Percentiles rank a stretch among this genome's conserved stretches.
Evolutionary conservation across 306 rosid species (phyloP).

Genomic region (Geum urbanum): DNA sequence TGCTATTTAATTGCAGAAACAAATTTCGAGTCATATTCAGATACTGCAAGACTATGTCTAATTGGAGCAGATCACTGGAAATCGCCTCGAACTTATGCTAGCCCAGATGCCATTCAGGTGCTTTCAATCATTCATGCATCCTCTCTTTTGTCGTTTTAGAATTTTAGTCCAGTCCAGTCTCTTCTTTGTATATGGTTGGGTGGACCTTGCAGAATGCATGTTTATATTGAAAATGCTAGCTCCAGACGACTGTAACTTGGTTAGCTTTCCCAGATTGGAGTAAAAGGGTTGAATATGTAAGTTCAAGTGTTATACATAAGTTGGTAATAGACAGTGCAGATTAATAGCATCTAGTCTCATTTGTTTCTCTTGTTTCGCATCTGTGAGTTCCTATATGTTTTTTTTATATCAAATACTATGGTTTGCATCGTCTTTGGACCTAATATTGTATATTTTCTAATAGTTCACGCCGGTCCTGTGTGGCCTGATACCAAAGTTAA

Average conservation of each 20-base stretch:
- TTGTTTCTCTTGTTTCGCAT: not conserved
- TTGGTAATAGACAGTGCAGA: not conserved
- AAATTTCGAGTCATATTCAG: slow-evolving; percentile 76
- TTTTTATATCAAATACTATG: not conserved
- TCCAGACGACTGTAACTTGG: not conserved
- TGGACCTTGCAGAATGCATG: slow-evolving; percentile 2
- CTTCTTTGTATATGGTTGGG: slow-evolving; percentile 9
- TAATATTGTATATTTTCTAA: too few species aligned
- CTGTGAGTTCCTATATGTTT: not conserved
- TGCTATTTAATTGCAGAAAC: slow-evolving; percentile 95
- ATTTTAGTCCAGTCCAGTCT: slow-evolving; percentile 16
- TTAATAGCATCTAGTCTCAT: not conserved
- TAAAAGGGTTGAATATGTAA: not conserved
- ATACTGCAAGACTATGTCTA: slow-evolving; percentile 80
- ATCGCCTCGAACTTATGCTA: slow-evolving; percentile 82
- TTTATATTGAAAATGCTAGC: slow-evolving; percentile 8
- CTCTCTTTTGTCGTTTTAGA: slow-evolving; percentile 15
- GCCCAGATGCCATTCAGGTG: slow-evolving; percentile 98
- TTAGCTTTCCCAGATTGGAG: not conserved
- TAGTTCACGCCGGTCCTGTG: too few species aligned
- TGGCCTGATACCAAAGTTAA: too few species aligned
- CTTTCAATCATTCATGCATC: slow-evolving; percentile 10
- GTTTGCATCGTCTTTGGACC: not conserved
- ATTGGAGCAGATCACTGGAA: slow-evolving; percentile 97
- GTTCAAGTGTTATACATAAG: not conserved